phyloP scores from a whole-genome alignment of 257 asterid species.

The Capsicum rhomboideum region DNA sequence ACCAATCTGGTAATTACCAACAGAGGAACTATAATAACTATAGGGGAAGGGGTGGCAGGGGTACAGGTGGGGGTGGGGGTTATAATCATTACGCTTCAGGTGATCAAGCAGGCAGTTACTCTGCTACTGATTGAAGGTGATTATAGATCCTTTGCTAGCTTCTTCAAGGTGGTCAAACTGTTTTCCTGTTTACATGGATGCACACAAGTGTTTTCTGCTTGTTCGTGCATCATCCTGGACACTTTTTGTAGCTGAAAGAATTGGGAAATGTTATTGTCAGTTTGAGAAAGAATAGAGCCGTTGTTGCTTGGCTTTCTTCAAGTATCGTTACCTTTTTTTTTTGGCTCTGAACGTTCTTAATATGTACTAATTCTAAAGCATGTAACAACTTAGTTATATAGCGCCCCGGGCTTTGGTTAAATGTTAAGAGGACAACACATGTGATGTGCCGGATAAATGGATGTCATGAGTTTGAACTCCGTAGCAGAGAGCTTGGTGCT shows the following conservation, averaged over 20 bases:
- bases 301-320: neutral
- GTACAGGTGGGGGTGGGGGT: slow-evolving; percentile 37
- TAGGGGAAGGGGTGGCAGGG: slow-evolving; percentile 77
- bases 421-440: no score
- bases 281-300: neutral
- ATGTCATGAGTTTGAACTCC: no score
- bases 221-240: neutral
- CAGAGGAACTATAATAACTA: slow-evolving; percentile 38
- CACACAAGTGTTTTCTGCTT: neutral
- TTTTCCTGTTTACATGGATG: neutral
- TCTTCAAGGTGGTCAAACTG: neutral
- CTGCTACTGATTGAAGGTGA: slow-evolving; percentile 25
- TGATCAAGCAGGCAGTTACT: slow-evolving; percentile 25
- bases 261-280: neutral
- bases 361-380: neutral
- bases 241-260: neutral
- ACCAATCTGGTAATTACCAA: slow-evolving; percentile 48
- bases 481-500: no score
- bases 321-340: no score
- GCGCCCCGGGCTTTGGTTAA: neutral
- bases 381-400: neutral
- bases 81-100: slow-evolving; percentile 23
- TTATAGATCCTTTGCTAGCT: neutral
- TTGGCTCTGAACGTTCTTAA: neutral
- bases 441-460: no score